These are phyloP conservation scores for Colletotrichum nymphaeae DNA, from an alignment of 2,329 filamentous ascomycete genomes.

Conservation along the genomic window DNA sequence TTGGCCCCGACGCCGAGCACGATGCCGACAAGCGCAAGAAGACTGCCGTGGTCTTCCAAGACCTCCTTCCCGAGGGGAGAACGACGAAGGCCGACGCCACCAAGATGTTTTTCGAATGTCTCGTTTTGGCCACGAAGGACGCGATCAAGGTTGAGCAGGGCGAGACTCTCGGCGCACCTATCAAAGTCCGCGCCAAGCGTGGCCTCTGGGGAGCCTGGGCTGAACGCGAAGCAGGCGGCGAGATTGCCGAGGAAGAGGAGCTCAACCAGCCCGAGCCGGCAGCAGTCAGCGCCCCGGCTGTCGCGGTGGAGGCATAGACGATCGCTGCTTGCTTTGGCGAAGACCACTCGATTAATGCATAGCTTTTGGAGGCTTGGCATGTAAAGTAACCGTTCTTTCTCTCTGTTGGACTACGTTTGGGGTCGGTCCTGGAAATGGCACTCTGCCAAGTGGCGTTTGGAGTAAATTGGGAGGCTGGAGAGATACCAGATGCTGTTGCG, in stretches of 20 bases:
- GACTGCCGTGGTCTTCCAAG: slow-evolving; percentile 86
- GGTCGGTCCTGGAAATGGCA: slow-evolving; percentile 31
- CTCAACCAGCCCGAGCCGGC: slow-evolving; percentile 49
- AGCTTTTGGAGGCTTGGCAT: slow-evolving; percentile 35
- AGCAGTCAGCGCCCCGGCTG: slow-evolving; percentile 37
- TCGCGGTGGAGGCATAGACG: slow-evolving; percentile 51
- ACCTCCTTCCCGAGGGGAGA: slow-evolving; percentile 83
- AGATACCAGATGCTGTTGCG: slow-evolving; percentile 38
- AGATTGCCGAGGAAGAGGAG: slow-evolving; percentile 65
- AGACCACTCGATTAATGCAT: slow-evolving; percentile 31
- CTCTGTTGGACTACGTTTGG: slow-evolving; percentile 34
- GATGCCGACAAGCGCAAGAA: slow-evolving; percentile 80
- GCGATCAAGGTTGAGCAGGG: slow-evolving; percentile 96
- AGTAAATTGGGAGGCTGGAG: slow-evolving; percentile 35
- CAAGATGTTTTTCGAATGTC: slow-evolving; percentile 99
- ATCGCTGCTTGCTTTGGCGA: slow-evolving; percentile 23
- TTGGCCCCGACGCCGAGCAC: slow-evolving; percentile 78
- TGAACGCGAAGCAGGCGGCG: slow-evolving; percentile 76
- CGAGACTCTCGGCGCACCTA: slow-evolving; percentile 79
- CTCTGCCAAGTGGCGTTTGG: slow-evolving; percentile 39
- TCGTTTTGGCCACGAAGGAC: slow-evolving; percentile 97
- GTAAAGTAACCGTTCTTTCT: slow-evolving; percentile 34
- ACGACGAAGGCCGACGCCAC: slow-evolving; percentile 92
- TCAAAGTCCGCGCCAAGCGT: slow-evolving; percentile 88
- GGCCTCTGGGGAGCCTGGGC: slow-evolving; percentile 99